These are phyloP conservation scores for Somion occarium DNA, from an alignment of 1,284 basidiomycete species.

Conservation along the genomic window DNA sequence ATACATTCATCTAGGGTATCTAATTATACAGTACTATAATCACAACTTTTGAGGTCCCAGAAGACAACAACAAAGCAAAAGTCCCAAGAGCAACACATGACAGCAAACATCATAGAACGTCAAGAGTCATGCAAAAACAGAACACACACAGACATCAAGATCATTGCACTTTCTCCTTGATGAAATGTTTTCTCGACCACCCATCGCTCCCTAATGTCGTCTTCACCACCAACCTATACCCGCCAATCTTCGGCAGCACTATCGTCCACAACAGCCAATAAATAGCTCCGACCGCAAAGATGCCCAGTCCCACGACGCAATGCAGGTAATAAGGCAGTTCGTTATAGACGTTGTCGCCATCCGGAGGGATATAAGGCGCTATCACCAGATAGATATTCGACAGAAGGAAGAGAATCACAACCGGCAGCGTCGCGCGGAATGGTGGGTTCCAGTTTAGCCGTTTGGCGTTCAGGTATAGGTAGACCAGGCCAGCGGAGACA, in stretches of 20 bases:
- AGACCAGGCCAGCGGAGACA: slow-evolving; percentile 50
- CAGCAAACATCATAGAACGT: background rate
- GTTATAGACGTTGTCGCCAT: slow-evolving; percentile 42
- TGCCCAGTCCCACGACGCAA: slow-evolving; percentile 37
- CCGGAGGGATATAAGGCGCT: slow-evolving; percentile 54
- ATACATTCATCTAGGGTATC: too few relatives aligned
- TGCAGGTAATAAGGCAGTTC: slow-evolving; percentile 61
- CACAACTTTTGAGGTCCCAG: too few relatives aligned
- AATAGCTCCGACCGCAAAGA: slow-evolving; percentile 44
- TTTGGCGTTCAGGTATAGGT: slow-evolving; percentile 37
- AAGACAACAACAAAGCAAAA: too few relatives aligned
- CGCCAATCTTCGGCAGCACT: slow-evolving; percentile 43
- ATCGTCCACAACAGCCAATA: slow-evolving; percentile 57
- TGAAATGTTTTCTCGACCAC: slow-evolving; percentile 12
- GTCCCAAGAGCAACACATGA: background rate
- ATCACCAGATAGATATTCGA: slow-evolving; percentile 54
- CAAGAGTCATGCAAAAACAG: too few relatives aligned
- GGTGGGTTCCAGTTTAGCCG: slow-evolving; percentile 53
- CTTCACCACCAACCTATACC: slow-evolving; percentile 43
- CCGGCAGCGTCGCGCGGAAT: slow-evolving; percentile 42
- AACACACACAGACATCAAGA: background rate
- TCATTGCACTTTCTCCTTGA: slow-evolving; percentile 5
- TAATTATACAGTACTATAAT: too few relatives aligned
- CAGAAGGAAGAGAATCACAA: slow-evolving; percentile 46
- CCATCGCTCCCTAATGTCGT: slow-evolving; percentile 46